A percentile compares a stretch with the other conserved stretches of the same genome.
Conservation (phyloP, 208 protist genomes). For the Angomonas ambiguus region DNA sequence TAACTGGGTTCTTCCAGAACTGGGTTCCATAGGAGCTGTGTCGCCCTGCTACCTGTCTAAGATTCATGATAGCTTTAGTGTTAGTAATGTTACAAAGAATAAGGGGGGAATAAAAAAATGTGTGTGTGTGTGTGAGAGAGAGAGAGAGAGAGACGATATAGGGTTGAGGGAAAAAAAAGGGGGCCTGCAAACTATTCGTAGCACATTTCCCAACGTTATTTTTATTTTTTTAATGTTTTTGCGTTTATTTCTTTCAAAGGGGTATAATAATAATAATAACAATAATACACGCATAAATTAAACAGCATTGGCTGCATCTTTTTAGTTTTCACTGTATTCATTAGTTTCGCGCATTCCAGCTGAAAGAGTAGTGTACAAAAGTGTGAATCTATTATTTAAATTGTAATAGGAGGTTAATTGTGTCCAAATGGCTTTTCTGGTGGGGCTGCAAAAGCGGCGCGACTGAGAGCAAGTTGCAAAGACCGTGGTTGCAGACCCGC, state of each 20-base stretch:
- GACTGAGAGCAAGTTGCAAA: constrained; percentile 39
- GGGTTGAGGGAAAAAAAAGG: neutral
- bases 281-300: neutral
- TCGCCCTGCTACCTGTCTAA: constrained; percentile 54
- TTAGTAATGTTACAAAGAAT: neutral
- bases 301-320: no score
- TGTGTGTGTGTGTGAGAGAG: neutral
- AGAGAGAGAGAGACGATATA: constrained; percentile 1
- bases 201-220: no score
- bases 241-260: no score
- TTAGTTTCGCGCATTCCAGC: neutral
- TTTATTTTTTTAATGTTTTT: no score
- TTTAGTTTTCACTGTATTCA: no score
- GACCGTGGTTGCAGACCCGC: constrained; percentile 37
- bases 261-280: neutral
- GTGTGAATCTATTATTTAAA: neutral
- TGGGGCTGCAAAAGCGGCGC: constrained; percentile 33
- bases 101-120: constrained; percentile 15
- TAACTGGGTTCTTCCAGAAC: constrained; percentile 35
- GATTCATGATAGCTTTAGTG: constrained; percentile 11
- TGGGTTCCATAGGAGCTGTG: constrained; percentile 79
- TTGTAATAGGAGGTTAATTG: constrained; percentile 30
- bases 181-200: no score
- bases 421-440: constrained; percentile 61
- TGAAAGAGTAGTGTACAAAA: neutral